Conservation (phyloP, 805 yeast genomes). For the Wickerhamomyces tratensis region DNA sequence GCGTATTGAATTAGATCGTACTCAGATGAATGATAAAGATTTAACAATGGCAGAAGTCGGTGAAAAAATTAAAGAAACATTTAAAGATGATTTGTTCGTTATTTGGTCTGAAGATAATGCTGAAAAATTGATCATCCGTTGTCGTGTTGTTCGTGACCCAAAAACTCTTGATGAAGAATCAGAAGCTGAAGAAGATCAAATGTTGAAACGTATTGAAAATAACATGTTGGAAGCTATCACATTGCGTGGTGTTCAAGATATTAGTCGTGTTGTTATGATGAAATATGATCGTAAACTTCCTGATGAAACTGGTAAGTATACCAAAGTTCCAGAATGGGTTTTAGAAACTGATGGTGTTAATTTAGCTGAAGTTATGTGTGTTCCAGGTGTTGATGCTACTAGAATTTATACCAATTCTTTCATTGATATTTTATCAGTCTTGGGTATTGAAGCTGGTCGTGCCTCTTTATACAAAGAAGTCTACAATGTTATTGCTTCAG, state of each 20-base stretch:
- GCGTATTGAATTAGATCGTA: constrained; percentile 95
- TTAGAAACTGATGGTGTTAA: constrained; percentile 98
- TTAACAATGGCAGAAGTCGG: constrained; percentile 98
- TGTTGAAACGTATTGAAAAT: constrained; percentile 88
- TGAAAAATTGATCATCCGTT: constrained; percentile 91
- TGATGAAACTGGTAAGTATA: constrained; percentile 77
- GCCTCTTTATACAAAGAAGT: constrained; percentile 90
- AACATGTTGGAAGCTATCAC: constrained; percentile 95
- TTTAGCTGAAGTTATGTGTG: constrained; percentile 87
- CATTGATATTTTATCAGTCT: constrained; percentile 86
- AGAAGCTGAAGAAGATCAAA: constrained; percentile 94
- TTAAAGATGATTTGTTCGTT: constrained; percentile 91
- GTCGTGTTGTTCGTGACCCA: constrained; percentile 97
- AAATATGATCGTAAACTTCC: constrained; percentile 66
- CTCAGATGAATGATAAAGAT: constrained; percentile 97
- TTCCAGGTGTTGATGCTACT: constrained; percentile 86
- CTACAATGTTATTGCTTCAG: constrained; percentile 95
- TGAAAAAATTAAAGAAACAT: constrained; percentile 83
- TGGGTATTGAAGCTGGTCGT: constrained; percentile 98
- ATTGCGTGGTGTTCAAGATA: constrained; percentile 91
- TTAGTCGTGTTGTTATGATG: constrained; percentile 75
- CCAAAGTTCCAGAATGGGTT: constrained; percentile 93
- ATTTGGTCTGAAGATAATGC: constrained; percentile 99
- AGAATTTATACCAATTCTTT: constrained; percentile 94
- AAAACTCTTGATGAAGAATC: constrained; percentile 88